phyloP scores from a whole-genome alignment of 192 early-diverging fungal species.

The Paraglomus occultum region DNA sequence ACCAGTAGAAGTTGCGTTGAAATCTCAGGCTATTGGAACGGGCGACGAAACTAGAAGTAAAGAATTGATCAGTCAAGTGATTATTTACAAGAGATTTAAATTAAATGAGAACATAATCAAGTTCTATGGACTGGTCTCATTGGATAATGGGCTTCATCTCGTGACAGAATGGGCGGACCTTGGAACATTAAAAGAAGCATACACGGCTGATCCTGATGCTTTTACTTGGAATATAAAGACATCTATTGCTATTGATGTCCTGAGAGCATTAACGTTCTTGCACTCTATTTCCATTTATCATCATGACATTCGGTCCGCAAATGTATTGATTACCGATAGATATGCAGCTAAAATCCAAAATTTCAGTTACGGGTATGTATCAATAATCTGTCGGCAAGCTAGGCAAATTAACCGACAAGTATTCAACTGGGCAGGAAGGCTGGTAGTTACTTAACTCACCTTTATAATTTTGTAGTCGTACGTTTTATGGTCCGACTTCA shows the following conservation, averaged over 20 bases:
- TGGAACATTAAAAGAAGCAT: constrained; percentile 17
- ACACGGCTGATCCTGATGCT: too few species aligned
- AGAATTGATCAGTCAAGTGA: constrained; percentile 3
- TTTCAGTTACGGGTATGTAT: neutral
- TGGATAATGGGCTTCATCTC: neutral
- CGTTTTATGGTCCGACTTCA: neutral
- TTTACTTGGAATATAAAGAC: neutral
- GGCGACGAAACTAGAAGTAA: neutral
- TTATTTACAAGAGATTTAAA: constrained; percentile 6
- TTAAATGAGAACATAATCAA: neutral
- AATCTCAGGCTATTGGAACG: neutral
- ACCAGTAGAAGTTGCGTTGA: neutral
- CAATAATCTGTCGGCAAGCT: too few species aligned
- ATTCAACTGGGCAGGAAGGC: too few species aligned
- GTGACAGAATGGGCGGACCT: constrained; percentile 22
- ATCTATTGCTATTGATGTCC: constrained; percentile 22
- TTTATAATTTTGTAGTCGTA: neutral
- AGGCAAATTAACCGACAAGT: too few species aligned
- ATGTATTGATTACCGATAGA: constrained; percentile 12
- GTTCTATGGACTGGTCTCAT: constrained; percentile 6
- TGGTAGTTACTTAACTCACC: too few species aligned
- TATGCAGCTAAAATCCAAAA: constrained; percentile 13
- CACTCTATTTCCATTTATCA: constrained; percentile 18
- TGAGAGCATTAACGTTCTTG: constrained; percentile 20
- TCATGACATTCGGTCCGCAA: constrained; percentile 27